Evolutionary conservation across 495 filamentous ascomycete species (phyloP).

Genomic region (Penicillium canariense): DNA sequence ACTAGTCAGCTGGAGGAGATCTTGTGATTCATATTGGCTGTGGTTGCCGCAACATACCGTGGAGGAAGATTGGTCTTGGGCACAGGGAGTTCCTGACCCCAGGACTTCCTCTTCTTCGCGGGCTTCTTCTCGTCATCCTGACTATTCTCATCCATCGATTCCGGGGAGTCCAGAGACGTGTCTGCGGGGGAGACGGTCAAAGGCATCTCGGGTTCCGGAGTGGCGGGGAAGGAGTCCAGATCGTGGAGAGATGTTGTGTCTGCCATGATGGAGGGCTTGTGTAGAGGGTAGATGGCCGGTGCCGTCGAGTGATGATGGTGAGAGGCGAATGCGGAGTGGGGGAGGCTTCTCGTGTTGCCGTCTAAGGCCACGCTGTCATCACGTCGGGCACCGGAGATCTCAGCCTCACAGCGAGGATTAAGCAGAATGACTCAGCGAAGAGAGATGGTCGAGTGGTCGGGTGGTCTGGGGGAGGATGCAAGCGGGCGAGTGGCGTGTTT

Average conservation of each 20-base stretch:
- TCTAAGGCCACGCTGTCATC: constrained; percentile 42
- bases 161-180: constrained; percentile 38
- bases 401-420: constrained; percentile 9
- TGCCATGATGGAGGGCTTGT: constrained; percentile 38
- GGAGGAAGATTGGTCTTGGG: constrained; percentile 97
- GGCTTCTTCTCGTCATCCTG: constrained; percentile 67
- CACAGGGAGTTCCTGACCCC: constrained; percentile 95
- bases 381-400: constrained; percentile 29
- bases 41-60: constrained; percentile 60
- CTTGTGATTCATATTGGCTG: not conserved
- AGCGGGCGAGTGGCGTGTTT: constrained; percentile 26
- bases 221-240: constrained; percentile 33
- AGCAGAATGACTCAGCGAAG: constrained; percentile 25
- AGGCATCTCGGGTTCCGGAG: constrained; percentile 36
- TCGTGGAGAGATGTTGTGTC: constrained; percentile 30
- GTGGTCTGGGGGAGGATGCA: not conserved
- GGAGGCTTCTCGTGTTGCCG: not conserved
- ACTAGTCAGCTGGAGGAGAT: constrained; percentile 1
- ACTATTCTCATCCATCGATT: constrained; percentile 28
- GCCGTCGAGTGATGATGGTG: constrained; percentile 19
- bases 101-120: constrained; percentile 95
- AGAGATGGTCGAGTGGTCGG: constrained; percentile 29
- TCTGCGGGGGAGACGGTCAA: constrained; percentile 53
- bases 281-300: constrained; percentile 15
- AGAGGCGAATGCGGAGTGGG: not conserved